These are phyloP conservation scores for Lentinula novae-zelandiae DNA, from an alignment of 1,284 basidiomycete species.

Conservation along the genomic window DNA sequence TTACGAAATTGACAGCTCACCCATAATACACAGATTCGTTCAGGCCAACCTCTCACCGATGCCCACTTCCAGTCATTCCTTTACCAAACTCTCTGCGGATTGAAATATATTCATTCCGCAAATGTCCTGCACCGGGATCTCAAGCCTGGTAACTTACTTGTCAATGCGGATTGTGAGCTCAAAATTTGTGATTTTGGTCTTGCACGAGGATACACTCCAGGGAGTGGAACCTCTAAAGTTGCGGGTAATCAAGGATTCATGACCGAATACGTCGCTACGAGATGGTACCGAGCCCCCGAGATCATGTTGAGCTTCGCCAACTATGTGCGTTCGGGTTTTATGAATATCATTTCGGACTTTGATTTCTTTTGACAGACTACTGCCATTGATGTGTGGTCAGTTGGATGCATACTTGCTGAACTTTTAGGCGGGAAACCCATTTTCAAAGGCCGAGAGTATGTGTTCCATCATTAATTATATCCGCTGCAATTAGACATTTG, in stretches of 20 bases:
- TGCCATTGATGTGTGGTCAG: slow-evolving; percentile 95
- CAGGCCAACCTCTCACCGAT: slow-evolving; percentile 95
- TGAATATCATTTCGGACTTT: slow-evolving; percentile 6
- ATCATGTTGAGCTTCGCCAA: slow-evolving; percentile 98
- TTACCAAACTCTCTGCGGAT: slow-evolving; percentile 97
- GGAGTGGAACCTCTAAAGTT: slow-evolving; percentile 60
- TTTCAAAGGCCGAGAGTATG: slow-evolving; percentile 96
- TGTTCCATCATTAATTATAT: slow-evolving; percentile 12
- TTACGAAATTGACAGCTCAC: slow-evolving; percentile 1
- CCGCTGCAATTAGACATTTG: not conserved
- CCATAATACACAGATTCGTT: slow-evolving; percentile 72
- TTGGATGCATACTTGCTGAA: slow-evolving; percentile 98
- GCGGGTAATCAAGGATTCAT: slow-evolving; percentile 93
- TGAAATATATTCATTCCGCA: slow-evolving; percentile 99
- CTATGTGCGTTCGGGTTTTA: slow-evolving; percentile 56
- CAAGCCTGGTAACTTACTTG: slow-evolving; percentile 94
- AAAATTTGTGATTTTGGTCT: slow-evolving; percentile 99
- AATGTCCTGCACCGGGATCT: slow-evolving; percentile 97
- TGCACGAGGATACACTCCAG: slow-evolving; percentile 91
- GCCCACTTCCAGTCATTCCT: slow-evolving; percentile 99
- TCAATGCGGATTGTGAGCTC: slow-evolving; percentile 97
- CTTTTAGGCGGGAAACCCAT: slow-evolving; percentile 96
- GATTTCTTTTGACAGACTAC: slow-evolving; percentile 49
- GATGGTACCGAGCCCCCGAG: slow-evolving; percentile 96
- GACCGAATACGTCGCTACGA: slow-evolving; percentile 98